phyloP scores from a whole-genome alignment of 169 alveolate genomes.

The Besnoitia besnoiti region DNA sequence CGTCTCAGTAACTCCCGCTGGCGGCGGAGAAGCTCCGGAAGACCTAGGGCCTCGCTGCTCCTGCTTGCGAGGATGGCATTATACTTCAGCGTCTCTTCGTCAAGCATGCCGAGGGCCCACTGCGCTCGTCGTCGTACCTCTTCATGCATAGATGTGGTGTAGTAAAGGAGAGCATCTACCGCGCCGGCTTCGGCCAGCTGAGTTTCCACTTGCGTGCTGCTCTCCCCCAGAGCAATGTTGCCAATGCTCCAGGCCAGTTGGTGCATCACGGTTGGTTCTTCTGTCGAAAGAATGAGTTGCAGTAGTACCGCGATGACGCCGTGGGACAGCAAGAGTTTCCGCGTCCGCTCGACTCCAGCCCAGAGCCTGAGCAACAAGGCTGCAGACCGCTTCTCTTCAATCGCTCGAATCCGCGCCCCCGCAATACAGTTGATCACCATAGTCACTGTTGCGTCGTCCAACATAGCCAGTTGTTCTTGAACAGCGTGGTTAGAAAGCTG shows the following conservation, averaged over 20 bases:
- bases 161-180: background rate
- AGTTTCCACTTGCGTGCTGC: slow-evolving; percentile 6
- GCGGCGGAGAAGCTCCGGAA: background rate
- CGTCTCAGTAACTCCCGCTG: background rate
- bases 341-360: background rate
- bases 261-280: background rate
- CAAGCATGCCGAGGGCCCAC: background rate
- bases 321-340: background rate
- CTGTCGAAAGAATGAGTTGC: background rate
- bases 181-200: slow-evolving; percentile 26
- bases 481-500: slow-evolving; percentile 20
- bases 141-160: background rate
- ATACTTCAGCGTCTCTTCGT: slow-evolving; percentile 6
- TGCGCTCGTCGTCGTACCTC: background rate
- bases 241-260: slow-evolving; percentile 18
- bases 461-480: slow-evolving; percentile 15
- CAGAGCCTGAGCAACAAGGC: background rate
- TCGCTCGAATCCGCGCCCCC: background rate
- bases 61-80: background rate
- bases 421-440: background rate
- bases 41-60: background rate
- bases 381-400: slow-evolving; percentile 12
- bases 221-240: background rate
- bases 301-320: background rate
- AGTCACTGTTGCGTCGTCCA: slow-evolving; percentile 4